phyloP scores from a whole-genome alignment of 257 asterid species.

The Ballota nigra region DNA sequence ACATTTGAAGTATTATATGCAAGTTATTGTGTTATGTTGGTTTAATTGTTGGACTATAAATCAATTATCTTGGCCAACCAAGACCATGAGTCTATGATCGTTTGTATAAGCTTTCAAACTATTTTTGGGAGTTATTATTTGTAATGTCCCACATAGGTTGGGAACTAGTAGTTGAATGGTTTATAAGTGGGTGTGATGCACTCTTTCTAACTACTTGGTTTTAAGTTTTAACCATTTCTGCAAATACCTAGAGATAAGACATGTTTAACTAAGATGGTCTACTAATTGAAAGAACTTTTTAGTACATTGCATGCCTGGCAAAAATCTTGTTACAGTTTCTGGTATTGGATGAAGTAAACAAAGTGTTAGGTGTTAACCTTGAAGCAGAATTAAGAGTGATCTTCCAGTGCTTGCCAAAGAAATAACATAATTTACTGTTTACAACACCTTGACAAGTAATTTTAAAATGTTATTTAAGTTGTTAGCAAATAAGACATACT shows the following conservation, averaged over 20 bases:
- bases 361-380: slow-evolving; percentile 81
- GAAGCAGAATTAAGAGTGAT: slow-evolving; percentile 77
- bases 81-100: no score
- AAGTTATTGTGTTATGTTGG: no score
- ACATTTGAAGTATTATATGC: no score
- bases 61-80: no score
- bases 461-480: slow-evolving; percentile 71
- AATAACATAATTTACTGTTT: slow-evolving; percentile 82
- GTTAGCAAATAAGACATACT: slow-evolving; percentile 85
- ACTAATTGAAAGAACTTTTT: not conserved
- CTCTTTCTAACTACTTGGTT: not conserved
- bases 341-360: slow-evolving; percentile 97
- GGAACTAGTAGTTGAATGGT: not conserved
- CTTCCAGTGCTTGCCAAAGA: slow-evolving; percentile 85
- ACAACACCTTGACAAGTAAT: slow-evolving; percentile 92
- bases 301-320: slow-evolving; percentile 12
- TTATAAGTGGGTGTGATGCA: not conserved
- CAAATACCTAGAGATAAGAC: not conserved
- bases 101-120: no score
- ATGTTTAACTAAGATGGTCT: not conserved
- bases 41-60: no score
- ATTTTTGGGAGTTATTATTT: no score
- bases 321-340: slow-evolving; percentile 60
- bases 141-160: not conserved
- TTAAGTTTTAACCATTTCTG: not conserved